Evolutionary conservation across 1,284 basidiomycete species (phyloP), one percentile per base, ranked within the genome.

Genomic region (Cutaneotrichosporon arboriforme): DNA sequence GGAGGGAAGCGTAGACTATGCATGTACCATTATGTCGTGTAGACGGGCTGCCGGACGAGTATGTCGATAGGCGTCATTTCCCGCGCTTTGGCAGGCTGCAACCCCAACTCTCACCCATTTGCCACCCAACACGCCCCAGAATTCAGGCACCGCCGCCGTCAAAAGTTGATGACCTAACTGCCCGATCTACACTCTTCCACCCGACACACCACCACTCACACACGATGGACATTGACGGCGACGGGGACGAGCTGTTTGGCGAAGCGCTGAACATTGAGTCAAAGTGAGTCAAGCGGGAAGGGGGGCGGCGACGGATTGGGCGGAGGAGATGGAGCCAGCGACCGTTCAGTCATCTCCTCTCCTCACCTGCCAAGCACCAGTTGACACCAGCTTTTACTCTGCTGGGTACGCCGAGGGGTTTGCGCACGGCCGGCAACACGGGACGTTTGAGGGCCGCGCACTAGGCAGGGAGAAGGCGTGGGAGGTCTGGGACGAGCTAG

Each of bases 401-500:
- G 69, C 79, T 8, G 92, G 92, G 3, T 88, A 86, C 69, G 67
- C 79, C 59, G 84, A 86, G 52, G 93, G 93, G 3, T 81, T 81
- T 64, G 83, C 80, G 0, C 92, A 97, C 69, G 94, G 94, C 4
- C 80, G 83, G 40, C 83, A 92, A 13, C 91, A 96, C 64, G 94
- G 93, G 1, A 76, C 87, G 18, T 91, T 92, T 58, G 91, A 97
- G 73, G 94, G 94, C 4, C 80, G 91, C n/a, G 85, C 86, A 3
- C 79, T 97, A 4, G 94, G 93, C 1, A 81, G 84, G 57, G 86
- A 90, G 66, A 93, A 97, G 69, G 90, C 89, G 0, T 97, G 86
- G 72, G 90, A 94, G 75, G 83, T 97, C 70, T 97, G 93, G 91
- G 91, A 96, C 72, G 94, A 97, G 72, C 80, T 97, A 7, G 92